Conservation (phyloP, 768 basidiomycete species). For the Xerocomellus chrysenteron region DNA sequence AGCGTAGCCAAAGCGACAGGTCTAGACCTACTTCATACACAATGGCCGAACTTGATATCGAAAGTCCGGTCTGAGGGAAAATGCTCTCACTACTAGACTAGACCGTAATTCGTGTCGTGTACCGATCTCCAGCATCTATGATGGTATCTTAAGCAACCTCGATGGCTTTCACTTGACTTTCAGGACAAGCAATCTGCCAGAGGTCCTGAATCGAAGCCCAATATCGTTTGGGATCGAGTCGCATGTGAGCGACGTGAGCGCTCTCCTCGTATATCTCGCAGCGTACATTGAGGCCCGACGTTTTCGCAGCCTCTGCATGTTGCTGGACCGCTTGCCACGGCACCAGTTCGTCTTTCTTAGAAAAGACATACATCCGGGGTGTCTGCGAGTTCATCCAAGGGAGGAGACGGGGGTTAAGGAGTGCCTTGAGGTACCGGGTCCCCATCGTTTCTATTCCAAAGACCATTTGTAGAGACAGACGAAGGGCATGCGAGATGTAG, state of each 20-base stretch:
- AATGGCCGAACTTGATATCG: too few relatives aligned
- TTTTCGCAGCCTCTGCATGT: slow-evolving; percentile 26
- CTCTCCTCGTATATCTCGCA: slow-evolving; percentile 35
- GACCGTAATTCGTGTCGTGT: not conserved
- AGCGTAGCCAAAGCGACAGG: too few relatives aligned
- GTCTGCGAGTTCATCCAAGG: slow-evolving; percentile 33
- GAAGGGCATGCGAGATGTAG: slow-evolving; percentile 12
- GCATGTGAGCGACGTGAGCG: slow-evolving; percentile 36
- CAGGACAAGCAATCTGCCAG: slow-evolving; percentile 18
- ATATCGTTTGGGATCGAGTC: slow-evolving; percentile 28
- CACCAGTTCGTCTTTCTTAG: slow-evolving; percentile 31
- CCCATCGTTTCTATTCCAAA: slow-evolving; percentile 19
- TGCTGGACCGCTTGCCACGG: slow-evolving; percentile 27
- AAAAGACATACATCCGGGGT: slow-evolving; percentile 38
- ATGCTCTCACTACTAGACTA: too few relatives aligned
- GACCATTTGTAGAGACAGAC: slow-evolving; percentile 2
- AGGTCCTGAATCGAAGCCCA: slow-evolving; percentile 24
- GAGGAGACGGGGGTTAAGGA: slow-evolving; percentile 26
- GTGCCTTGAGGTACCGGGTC: slow-evolving; percentile 5
- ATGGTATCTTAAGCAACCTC: not conserved
- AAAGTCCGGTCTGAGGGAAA: too few relatives aligned
- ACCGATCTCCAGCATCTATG: not conserved
- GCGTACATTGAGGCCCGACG: slow-evolving; percentile 24
- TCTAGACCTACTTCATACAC: too few relatives aligned
- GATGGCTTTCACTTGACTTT: not conserved